Percentiles rank a stretch among this genome's conserved stretches.
Evolutionary conservation across 179 eudicot genomes (phyloP).

Genomic region (Nepenthes alata): DNA sequence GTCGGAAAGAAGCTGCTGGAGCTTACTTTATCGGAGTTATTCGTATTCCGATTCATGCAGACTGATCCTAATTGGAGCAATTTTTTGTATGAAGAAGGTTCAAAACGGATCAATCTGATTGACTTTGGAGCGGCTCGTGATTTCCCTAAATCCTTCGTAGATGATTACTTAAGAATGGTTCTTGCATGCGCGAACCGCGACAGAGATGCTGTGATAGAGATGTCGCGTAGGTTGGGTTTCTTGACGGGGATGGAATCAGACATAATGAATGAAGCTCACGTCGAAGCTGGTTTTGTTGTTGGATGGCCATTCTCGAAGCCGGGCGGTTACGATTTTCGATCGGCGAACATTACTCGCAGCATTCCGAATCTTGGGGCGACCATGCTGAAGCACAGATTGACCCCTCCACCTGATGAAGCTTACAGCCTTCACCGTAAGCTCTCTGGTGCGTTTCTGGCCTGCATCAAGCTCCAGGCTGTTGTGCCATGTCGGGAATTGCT

Average conservation of each 20-base stretch:
- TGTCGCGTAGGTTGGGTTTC: conserved; percentile 62
- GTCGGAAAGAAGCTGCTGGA: conserved; percentile 73
- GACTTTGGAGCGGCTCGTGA: conserved; percentile 97
- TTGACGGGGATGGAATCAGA: conserved; percentile 73
- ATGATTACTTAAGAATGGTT: conserved; percentile 82
- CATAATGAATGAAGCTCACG: conserved; percentile 79
- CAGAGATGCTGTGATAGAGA: conserved; percentile 52
- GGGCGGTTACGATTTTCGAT: conserved; percentile 72
- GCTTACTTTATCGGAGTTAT: conserved; percentile 82
- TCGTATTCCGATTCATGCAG: conserved; percentile 90
- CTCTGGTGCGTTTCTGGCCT: conserved; percentile 92
- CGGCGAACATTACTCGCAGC: conserved; percentile 66
- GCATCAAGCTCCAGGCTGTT: conserved; percentile 89
- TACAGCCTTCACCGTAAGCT: conserved; percentile 95
- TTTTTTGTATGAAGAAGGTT: conserved; percentile 52
- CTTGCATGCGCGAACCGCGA: conserved; percentile 73
- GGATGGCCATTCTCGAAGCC: conserved; percentile 77
- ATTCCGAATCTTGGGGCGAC: conserved; percentile 72
- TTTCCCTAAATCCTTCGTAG: conserved; percentile 61
- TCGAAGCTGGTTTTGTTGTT: conserved; percentile 82
- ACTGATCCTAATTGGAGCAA: conserved; percentile 96
- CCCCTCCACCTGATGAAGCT: conserved; percentile 94
- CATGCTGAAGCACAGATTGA: conserved; percentile 84
- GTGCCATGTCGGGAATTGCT: conserved; percentile 92
- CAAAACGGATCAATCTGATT: conserved; percentile 59